Evolutionary conservation across 1,284 basidiomycete species (phyloP).

Genomic region (Vanrija sp.): DNA sequence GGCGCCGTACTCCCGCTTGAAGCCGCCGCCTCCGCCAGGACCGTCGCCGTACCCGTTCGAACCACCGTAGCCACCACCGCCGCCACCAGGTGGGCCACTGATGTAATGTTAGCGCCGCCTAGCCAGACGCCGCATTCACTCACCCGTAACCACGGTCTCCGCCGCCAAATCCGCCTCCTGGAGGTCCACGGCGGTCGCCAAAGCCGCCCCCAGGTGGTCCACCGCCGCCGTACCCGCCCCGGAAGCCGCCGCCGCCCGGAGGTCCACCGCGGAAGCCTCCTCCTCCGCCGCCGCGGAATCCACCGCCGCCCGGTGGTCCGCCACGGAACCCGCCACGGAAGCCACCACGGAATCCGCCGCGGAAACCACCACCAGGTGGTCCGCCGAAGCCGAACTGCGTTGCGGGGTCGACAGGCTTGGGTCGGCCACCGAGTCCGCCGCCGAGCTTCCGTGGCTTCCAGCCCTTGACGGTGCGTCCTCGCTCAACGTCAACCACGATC

Average conservation of each 20-base stretch:
- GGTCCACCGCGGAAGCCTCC: slow-evolving; percentile 52
- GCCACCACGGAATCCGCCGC: slow-evolving; percentile 15
- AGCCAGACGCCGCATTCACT: neutral
- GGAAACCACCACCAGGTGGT: slow-evolving; percentile 24
- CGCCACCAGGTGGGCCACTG: neutral
- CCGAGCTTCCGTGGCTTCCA: slow-evolving; percentile 97
- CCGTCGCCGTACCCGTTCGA: slow-evolving; percentile 15
- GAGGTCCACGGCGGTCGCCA: slow-evolving; percentile 11
- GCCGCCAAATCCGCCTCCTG: slow-evolving; percentile 15
- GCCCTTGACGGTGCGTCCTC: slow-evolving; percentile 93
- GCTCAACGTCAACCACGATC: slow-evolving; percentile 95
- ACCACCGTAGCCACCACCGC: slow-evolving; percentile 6
- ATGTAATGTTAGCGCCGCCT: neutral
- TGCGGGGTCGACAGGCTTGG: slow-evolving; percentile 63
- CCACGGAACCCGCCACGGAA: slow-evolving; percentile 21
- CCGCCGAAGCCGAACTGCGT: slow-evolving; percentile 6
- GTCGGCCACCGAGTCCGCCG: slow-evolving; percentile 88
- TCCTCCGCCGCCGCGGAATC: slow-evolving; percentile 18
- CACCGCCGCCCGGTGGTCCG: slow-evolving; percentile 5
- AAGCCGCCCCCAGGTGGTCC: slow-evolving; percentile 18
- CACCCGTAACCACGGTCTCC: slow-evolving; percentile 26
- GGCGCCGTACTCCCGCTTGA: slow-evolving; percentile 39
- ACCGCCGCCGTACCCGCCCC: slow-evolving; percentile 2
- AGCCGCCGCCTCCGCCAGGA: slow-evolving; percentile 19
- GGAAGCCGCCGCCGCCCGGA: slow-evolving; percentile 23